Base-by-base conservation (phyloP, 2,329 filamentous ascomycete genomes). In the Chaetomiaceae sp. region DNA sequence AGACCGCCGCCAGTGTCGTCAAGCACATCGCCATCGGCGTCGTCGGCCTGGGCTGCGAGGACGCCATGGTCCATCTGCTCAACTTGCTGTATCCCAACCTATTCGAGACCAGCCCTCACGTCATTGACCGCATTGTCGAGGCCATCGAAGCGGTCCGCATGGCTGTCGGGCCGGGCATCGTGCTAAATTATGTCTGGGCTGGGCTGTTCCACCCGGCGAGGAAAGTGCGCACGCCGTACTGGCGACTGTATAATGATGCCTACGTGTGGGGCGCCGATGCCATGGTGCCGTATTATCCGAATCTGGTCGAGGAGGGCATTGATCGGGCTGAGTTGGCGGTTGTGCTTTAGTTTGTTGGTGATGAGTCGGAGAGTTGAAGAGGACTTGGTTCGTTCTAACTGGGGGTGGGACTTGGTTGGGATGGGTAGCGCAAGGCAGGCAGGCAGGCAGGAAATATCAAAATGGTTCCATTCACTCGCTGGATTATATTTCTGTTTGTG, bases 141-240 rank as follows among this genome's bases (percentile, higher is more conserved):
- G 94, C 95, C 46, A 95, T 99, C 61, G 94, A 97, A 70, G 94
- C 91, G 34, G 89, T 99, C 58, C 84, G 94, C 43, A 90, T 96
- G 77, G 90, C 92, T 0, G 87, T 97, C 40, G 94, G 94, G 0
- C 89, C 90, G 0, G 94, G 94, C 2, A 75, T 95, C 20, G 89
- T 96, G 32, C 87, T 99, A 80, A 99, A 99, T 74, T 99, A 99
- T 69, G 86, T 97, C 55, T 97, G 91, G 91, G 92, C 94, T 0
- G 94, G 94, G 16, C 77, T 99, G 16, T 99, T 99, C 78, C 95
- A 99, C 68, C 92, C 94, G 0, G 94, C 94, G 3, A 82, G 94
- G 58, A 97, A 97, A 74, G 94, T 99, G 49, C 82, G 94, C 56
- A 86, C 84, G 58, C 94, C 95, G 18, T 99, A 97, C 74, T 99